Conservation (phyloP, 225 moss, liverwort and hornwort genomes). For the Antitrichia curtipendula region DNA sequence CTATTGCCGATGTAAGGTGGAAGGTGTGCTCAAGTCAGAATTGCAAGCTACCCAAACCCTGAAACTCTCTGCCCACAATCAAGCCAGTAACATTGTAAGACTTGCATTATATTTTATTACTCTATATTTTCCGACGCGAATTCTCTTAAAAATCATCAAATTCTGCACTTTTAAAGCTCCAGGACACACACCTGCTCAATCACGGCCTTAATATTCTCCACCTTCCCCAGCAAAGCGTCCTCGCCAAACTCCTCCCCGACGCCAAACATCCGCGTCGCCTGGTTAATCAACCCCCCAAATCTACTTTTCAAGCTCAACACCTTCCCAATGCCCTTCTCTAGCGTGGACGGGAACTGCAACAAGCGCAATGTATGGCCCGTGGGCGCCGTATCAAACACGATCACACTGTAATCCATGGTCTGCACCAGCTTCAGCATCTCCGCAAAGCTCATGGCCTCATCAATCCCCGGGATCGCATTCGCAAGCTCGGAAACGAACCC, state of each 20-base stretch:
- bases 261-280: slow-evolving; percentile 85
- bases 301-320: slow-evolving; percentile 77
- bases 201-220: slow-evolving; percentile 76
- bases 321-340: slow-evolving; percentile 89
- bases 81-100: not conserved
- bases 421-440: slow-evolving; percentile 99
- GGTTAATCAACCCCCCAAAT: slow-evolving; percentile 80
- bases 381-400: slow-evolving; percentile 96
- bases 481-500: slow-evolving; percentile 89
- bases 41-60: not conserved
- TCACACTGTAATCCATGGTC: slow-evolving; percentile 94
- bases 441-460: slow-evolving; percentile 99
- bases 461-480: slow-evolving; percentile 90
- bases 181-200: slow-evolving; percentile 49
- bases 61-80: not conserved
- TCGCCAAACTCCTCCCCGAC: slow-evolving; percentile 74
- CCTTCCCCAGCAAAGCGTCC: slow-evolving; percentile 78
- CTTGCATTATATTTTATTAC: not conserved
- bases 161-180: slow-evolving; percentile 1
- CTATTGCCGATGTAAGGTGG: not conserved
- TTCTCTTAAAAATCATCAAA: not conserved
- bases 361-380: slow-evolving; percentile 80
- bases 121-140: not conserved
- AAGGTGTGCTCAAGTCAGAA: not conserved
- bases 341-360: slow-evolving; percentile 79